Evolutionary conservation across 1,284 basidiomycete genomes (phyloP).

Genomic region (Heliocybe sulcata): DNA sequence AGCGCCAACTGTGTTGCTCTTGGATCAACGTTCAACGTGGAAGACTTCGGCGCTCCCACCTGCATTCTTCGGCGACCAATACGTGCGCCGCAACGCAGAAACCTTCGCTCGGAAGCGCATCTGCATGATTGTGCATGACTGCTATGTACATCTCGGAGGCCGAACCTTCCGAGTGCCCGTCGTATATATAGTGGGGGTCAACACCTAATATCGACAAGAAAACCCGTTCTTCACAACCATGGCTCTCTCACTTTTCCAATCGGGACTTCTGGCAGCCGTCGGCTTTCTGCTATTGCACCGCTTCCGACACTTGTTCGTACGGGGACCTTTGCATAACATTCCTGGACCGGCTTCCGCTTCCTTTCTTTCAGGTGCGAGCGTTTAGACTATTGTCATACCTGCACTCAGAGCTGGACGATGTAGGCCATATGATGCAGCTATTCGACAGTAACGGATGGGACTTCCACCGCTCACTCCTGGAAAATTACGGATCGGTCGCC

Average conservation of each 20-base stretch:
- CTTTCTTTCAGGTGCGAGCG: neutral
- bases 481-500: slow-evolving; percentile 15
- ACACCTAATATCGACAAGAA: too few relatives aligned
- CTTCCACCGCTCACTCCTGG: slow-evolving; percentile 12
- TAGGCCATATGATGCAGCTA: slow-evolving; percentile 11
- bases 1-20: too few relatives aligned
- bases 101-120: too few relatives aligned
- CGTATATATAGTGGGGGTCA: too few relatives aligned
- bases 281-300: neutral
- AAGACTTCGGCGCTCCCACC: too few relatives aligned
- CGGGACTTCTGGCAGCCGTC: neutral
- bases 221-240: neutral
- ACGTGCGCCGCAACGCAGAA: too few relatives aligned
- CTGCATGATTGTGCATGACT: too few relatives aligned
- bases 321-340: neutral
- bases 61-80: too few relatives aligned
- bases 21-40: too few relatives aligned
- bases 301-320: neutral
- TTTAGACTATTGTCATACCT: neutral
- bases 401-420: neutral
- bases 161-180: too few relatives aligned
- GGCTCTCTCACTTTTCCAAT: neutral
- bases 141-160: too few relatives aligned
- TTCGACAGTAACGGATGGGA: slow-evolving; percentile 9
- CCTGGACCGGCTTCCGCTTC: neutral